Evolutionary conservation across 2,329 filamentous ascomycete genomes (phyloP).

Genomic region (Cordyceps cicadae): DNA sequence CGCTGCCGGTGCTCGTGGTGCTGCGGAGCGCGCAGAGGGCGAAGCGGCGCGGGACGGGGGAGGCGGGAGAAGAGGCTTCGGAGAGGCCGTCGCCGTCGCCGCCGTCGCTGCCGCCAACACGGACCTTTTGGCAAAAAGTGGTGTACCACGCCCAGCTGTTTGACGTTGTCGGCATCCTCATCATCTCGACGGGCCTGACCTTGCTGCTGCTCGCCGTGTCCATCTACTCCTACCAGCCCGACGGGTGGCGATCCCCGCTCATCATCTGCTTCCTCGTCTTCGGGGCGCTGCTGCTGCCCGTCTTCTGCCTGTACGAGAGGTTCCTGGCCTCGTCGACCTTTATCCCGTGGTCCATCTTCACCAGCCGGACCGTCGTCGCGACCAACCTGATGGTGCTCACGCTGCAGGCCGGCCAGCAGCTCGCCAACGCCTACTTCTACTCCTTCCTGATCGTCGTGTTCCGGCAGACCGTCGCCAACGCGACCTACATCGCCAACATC

Average conservation of each 20-base stretch:
- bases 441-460: slow-evolving; percentile 33
- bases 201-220: slow-evolving; percentile 62
- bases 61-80: too few species aligned
- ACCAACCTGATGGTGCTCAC: slow-evolving; percentile 29
- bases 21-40: slow-evolving; percentile 29
- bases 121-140: slow-evolving; percentile 23
- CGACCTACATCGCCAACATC: slow-evolving; percentile 32
- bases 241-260: slow-evolving; percentile 32
- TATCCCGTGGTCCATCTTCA: slow-evolving; percentile 26
- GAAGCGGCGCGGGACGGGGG: too few species aligned
- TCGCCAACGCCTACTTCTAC: slow-evolving; percentile 32
- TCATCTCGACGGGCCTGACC: slow-evolving; percentile 51
- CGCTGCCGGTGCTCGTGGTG: slow-evolving; percentile 46
- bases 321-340: slow-evolving; percentile 32
- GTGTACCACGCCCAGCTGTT: slow-evolving; percentile 52
- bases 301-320: slow-evolving; percentile 31
- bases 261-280: slow-evolving; percentile 35
- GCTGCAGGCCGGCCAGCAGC: slow-evolving; percentile 27
- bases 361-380: slow-evolving; percentile 30
- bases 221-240: slow-evolving; percentile 36
- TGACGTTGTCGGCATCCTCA: slow-evolving; percentile 53
- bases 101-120: background rate
- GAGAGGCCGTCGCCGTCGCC: background rate
- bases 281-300: slow-evolving; percentile 27
- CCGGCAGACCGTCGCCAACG: slow-evolving; percentile 26